phyloP scores from a whole-genome alignment of 352 stramenopile genomes.

The Phytophthora uliginosa region DNA sequence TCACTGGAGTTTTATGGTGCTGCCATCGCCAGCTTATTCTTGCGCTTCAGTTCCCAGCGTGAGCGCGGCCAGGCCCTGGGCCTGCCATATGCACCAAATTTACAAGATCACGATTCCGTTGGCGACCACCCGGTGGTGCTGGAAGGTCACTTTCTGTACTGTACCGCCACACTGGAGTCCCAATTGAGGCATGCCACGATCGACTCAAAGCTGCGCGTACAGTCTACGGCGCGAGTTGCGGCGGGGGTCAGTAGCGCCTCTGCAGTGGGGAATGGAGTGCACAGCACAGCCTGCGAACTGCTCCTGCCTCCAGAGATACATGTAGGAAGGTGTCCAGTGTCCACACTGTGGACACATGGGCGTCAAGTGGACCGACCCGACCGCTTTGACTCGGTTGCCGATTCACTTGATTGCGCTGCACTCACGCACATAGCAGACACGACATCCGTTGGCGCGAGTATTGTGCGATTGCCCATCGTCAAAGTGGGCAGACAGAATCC shows the following conservation, averaged over 20 bases:
- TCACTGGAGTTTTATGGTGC: background rate
- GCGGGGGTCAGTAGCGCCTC: background rate
- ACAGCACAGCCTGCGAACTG: background rate
- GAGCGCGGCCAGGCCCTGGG: background rate
- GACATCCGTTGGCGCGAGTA: background rate
- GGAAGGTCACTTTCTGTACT: background rate
- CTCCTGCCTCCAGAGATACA: background rate
- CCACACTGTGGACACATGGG: background rate
- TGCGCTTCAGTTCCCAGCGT: background rate
- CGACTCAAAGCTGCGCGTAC: background rate
- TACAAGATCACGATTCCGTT: constrained; percentile 6
- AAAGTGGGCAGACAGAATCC: constrained; percentile 10
- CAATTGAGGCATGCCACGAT: background rate
- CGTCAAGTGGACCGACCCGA: background rate
- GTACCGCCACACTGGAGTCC: background rate
- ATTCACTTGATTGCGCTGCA: background rate
- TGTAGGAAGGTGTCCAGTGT: background rate
- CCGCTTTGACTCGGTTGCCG: background rate
- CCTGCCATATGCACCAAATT: too few species aligned
- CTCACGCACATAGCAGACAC: background rate
- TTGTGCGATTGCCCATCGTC: background rate
- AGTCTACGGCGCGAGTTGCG: background rate
- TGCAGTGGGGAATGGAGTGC: background rate
- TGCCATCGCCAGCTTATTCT: background rate
- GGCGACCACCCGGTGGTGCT: background rate